Percentiles rank a stretch among this genome's conserved stretches.
Evolutionary conservation across 2,329 filamentous ascomycete species (phyloP).

Genomic region (Cercospora sojina): DNA sequence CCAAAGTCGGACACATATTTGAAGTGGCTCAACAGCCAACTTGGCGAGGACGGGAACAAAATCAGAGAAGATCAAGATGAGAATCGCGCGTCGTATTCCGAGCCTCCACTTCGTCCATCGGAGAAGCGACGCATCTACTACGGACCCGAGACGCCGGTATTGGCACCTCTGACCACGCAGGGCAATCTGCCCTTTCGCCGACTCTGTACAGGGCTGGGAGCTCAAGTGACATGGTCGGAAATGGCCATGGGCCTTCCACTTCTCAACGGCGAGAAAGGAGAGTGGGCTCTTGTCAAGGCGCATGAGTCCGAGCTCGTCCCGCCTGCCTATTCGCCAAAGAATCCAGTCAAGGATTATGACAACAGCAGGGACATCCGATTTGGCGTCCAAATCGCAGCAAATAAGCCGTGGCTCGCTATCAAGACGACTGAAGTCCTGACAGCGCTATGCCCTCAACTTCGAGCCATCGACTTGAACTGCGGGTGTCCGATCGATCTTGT

Average conservation of each 20-base stretch:
- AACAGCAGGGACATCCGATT: constrained; percentile 82
- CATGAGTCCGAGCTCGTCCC: constrained; percentile 78
- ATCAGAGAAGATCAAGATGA: constrained; percentile 55
- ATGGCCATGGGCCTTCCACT: constrained; percentile 94
- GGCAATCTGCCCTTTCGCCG: constrained; percentile 93
- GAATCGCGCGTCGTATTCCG: constrained; percentile 74
- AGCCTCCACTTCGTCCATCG: constrained; percentile 82
- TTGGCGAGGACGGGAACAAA: constrained; percentile 32
- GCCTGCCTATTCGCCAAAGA: constrained; percentile 63
- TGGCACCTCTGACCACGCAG: constrained; percentile 95
- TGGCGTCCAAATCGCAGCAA: constrained; percentile 87
- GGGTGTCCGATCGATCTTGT: constrained; percentile 96
- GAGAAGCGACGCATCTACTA: constrained; percentile 96
- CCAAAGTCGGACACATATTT: constrained; percentile 74
- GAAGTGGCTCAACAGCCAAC: constrained; percentile 71
- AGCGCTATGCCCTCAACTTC: constrained; percentile 73
- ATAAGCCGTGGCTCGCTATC: constrained; percentile 85
- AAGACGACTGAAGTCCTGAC: constrained; percentile 84
- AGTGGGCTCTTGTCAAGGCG: constrained; percentile 93
- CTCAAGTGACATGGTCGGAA: constrained; percentile 93
- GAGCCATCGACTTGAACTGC: constrained; percentile 93
- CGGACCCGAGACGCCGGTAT: constrained; percentile 82
- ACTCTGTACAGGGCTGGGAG: constrained; percentile 83
- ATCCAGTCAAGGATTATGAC: constrained; percentile 68
- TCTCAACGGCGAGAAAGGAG: constrained; percentile 82